Evolutionary conservation across 768 basidiomycete species (phyloP), one percentile per base, ranked within the genome.

Genomic region (Cyathus striatus): DNA sequence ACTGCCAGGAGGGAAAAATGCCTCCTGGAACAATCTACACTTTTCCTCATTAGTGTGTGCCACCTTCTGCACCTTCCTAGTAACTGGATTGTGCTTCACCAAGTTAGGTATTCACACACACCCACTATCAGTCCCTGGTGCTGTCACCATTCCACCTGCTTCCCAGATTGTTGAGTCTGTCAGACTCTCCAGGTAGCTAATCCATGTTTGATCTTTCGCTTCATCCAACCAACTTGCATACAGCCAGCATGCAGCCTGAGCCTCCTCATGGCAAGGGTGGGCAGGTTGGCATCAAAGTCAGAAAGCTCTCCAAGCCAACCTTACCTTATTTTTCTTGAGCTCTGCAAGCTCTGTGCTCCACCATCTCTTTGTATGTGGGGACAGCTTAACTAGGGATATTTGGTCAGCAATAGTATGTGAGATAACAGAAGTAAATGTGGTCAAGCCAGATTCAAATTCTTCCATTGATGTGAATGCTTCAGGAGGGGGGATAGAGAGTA

Each of bases 191-290:
- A 64, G 53, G 47, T 48, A 69, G 3, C 55, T 41, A 2, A 41
- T 44, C 62, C 60, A 68, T 26, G 56, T 46, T 4, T 40, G 40
- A 1, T 36, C 43, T 24, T 63, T 63, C 1, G 49, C 48, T 4
- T 41, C 42, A 14, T 44, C 32, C 14, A 58, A 49, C 0, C 13
- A 44, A 2, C 56, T 41, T 0, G 42, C 23, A 30, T 58, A 59
- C 0, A 37, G 30, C 4, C 56, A 60, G 6, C 50, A 16, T 12
- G 30, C 16, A 16, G 13, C 3, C 13, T 16, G 4, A 40, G 21
- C 14, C 39, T 40, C 17, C 18, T 40, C 6, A 5, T 40, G 39
- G 17, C 14, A 17, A 2, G 6, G 2, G 23, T 40, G 39, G 9
- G 14, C 14, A 22, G 14, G 10, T n/a, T 10, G 14, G 13, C 18